Evolutionary conservation across 345 rosid genomes (phyloP).

Genomic region (Microcos paniculata): DNA sequence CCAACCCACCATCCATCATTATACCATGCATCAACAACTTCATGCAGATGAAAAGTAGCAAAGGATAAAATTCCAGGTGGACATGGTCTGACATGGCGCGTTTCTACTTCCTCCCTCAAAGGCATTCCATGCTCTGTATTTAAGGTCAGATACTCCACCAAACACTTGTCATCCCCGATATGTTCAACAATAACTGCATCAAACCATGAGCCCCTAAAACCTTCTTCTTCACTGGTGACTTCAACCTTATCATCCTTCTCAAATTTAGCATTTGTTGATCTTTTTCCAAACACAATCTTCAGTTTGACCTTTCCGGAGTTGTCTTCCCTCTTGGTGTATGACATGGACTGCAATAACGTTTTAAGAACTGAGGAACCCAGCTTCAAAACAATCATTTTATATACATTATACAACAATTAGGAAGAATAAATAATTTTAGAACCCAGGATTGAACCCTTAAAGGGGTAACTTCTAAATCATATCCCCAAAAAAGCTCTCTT

Average conservation of each 20-base stretch:
- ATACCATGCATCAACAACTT: conserved; percentile 61
- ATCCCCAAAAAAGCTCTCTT: background rate
- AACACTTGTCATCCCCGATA: conserved; percentile 37
- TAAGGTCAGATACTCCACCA: conserved; percentile 50
- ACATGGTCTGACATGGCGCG: conserved; percentile 42
- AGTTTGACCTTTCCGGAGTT: conserved; percentile 20
- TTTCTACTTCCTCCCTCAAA: conserved; percentile 39
- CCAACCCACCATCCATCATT: conserved; percentile 72
- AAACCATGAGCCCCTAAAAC: conserved; percentile 66
- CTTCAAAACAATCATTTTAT: background rate
- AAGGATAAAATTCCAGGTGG: conserved; percentile 38
- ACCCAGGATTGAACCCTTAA: background rate
- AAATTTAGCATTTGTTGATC: conserved; percentile 16
- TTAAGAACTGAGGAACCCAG: background rate
- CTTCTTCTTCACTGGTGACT: conserved; percentile 55
- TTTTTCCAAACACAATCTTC: conserved; percentile 28
- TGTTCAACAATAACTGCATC: conserved; percentile 37
- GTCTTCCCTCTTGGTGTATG: conserved; percentile 1
- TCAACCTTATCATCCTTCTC: conserved; percentile 38
- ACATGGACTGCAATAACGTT: conserved; percentile 22
- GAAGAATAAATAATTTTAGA: background rate
- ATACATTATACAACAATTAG: background rate
- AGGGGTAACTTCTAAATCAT: background rate
- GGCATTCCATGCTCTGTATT: conserved; percentile 45
- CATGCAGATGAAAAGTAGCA: conserved; percentile 26